Evolutionary conservation across 108 stramenopile genomes (phyloP), one percentile per base, ranked within the genome.

Genomic region (Pseudonitzschia delicatissima): DNA sequence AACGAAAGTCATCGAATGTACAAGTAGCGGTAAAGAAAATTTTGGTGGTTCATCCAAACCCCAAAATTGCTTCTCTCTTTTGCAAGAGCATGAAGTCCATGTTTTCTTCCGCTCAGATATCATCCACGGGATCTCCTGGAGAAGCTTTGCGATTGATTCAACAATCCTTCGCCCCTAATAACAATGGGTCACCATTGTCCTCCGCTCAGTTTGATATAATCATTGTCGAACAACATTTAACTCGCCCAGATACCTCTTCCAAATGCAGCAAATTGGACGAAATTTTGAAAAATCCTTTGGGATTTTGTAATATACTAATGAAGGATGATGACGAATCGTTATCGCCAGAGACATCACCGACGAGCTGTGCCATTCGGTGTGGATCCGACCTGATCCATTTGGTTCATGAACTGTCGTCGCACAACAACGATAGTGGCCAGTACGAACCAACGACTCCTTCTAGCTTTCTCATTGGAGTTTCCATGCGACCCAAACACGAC

Each of bases 401-500:
- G 13, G 33, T 62, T 62, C 27, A 27, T 61, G 65, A 45, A 57
- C 67, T 63, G 52, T 40, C 25, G 69, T 29, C 20, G 49, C 28
- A 55, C 70, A 12, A 69, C 63, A 31, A 66, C n/a, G n/a, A n/a
- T n/a, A n/a, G n/a, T n/a, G n/a, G n/a, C n/a, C n/a, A n/a, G n/a
- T n/a, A n/a, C n/a, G n/a, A n/a, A n/a, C n/a, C n/a, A n/a, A n/a
- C n/a, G n/a, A n/a, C n/a, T n/a, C n/a, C n/a, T n/a, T n/a, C n/a
- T n/a, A n/a, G 26, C 31, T 82, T 87, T 31, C 57, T 87, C 13
- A 79, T 87, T 68, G 87, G 87, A n/a, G 79, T 83, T 0, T 80
- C 83, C 17, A 74, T 82, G 20, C 64, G 71, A 17, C 59, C 79
- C 25, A 44, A 69, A 17, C 60, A 73, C 17, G 77, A 85, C 67